A percentile compares a stretch with the other conserved stretches of the same genome.
Evolutionary conservation across 1,139 yeast genomes (phyloP).

Genomic region (Blastobotrys proliferans): DNA sequence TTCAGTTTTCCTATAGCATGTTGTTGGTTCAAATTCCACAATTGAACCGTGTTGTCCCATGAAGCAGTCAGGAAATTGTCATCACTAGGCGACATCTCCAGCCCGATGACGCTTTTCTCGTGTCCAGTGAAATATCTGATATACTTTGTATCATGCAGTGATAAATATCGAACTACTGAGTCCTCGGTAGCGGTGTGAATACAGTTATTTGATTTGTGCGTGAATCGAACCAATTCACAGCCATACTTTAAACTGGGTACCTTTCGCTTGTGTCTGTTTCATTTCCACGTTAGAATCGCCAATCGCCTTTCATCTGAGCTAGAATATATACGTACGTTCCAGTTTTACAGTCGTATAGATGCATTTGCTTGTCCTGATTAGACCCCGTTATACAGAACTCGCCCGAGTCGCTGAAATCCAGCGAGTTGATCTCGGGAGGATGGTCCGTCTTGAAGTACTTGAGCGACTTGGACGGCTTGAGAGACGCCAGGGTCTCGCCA

Average conservation of each 20-base stretch:
- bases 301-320: not conserved
- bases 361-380: conserved; percentile 79
- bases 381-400: conserved; percentile 65
- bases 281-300: conserved; percentile 8
- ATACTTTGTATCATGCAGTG: conserved; percentile 73
- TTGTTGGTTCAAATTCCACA: conserved; percentile 73
- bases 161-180: conserved; percentile 54
- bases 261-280: conserved; percentile 41
- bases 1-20: conserved; percentile 53
- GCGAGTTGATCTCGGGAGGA: conserved; percentile 59
- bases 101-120: conserved; percentile 61
- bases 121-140: conserved; percentile 87
- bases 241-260: conserved; percentile 89
- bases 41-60: conserved; percentile 70
- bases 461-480: conserved; percentile 57
- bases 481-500: conserved; percentile 36
- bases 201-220: conserved; percentile 71
- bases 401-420: conserved; percentile 85
- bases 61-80: conserved; percentile 69
- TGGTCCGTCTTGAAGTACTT: conserved; percentile 45
- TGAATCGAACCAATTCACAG: conserved; percentile 78
- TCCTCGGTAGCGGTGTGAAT: conserved; percentile 80
- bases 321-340: conserved; percentile 43
- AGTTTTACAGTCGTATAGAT: conserved; percentile 69
- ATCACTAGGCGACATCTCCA: conserved; percentile 71